Conservation (phyloP, 129 eudicot species). For the Flaveria bidentis region DNA sequence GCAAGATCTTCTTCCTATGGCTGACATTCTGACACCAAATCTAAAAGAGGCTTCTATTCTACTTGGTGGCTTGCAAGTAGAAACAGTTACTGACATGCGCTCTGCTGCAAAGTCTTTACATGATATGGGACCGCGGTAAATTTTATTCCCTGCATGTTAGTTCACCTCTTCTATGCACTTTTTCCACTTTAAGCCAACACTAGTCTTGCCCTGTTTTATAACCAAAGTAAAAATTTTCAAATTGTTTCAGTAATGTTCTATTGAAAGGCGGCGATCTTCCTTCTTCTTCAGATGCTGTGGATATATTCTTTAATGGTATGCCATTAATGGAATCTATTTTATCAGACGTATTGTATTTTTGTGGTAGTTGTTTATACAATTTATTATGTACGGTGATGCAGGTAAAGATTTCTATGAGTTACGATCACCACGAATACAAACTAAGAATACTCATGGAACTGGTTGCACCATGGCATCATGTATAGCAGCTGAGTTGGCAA, state of each 20-base stretch:
- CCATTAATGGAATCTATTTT: neutral
- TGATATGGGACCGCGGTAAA: slow-evolving; percentile 84
- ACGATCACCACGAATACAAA: slow-evolving; percentile 61
- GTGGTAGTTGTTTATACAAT: slow-evolving; percentile 1
- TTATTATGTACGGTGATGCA: slow-evolving; percentile 19
- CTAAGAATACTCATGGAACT: slow-evolving; percentile 87
- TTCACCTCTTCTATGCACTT: slow-evolving; percentile 5
- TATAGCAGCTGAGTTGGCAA: slow-evolving; percentile 96
- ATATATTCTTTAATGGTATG: slow-evolving; percentile 83
- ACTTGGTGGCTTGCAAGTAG: slow-evolving; percentile 65
- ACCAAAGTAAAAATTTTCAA: neutral
- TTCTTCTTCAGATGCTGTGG: slow-evolving; percentile 76
- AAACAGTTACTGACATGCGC: slow-evolving; percentile 84
- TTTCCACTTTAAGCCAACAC: slow-evolving; percentile 1
- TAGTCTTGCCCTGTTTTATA: slow-evolving; percentile 3
- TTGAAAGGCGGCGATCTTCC: slow-evolving; percentile 96
- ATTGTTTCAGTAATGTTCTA: slow-evolving; percentile 71
- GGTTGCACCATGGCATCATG: slow-evolving; percentile 96
- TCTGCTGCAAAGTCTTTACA: slow-evolving; percentile 81
- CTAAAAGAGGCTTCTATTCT: slow-evolving; percentile 84
- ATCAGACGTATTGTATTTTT: neutral
- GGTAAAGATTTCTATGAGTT: slow-evolving; percentile 78
- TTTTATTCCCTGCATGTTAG: slow-evolving; percentile 1
- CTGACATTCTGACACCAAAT: slow-evolving; percentile 90
- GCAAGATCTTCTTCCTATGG: slow-evolving; percentile 87